Evolutionary conservation across 2,329 filamentous ascomycete species (phyloP).

Genomic region (Raffaelea ambrosiae): DNA sequence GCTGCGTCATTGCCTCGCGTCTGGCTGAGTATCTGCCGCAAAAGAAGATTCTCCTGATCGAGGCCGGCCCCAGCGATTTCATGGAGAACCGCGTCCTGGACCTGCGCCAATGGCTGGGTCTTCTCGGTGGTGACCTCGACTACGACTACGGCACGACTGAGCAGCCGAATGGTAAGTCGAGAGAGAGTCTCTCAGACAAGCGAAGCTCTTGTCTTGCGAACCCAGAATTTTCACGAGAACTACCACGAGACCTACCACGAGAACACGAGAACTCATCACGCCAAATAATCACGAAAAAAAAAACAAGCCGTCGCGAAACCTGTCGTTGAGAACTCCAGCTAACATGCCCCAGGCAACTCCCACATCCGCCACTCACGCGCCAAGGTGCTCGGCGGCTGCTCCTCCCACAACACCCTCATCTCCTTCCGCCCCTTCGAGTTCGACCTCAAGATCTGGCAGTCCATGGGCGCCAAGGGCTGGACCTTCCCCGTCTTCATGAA

Average conservation of each 20-base stretch:
- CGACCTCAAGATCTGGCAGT: constrained; percentile 78
- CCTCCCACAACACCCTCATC: constrained; percentile 88
- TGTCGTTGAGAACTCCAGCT: no score
- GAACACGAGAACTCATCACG: no score
- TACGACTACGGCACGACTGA: constrained; percentile 87
- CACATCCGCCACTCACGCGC: constrained; percentile 86
- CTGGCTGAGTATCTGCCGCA: constrained; percentile 69
- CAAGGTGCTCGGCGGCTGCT: constrained; percentile 88
- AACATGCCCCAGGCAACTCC: constrained; percentile 64
- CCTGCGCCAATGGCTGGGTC: constrained; percentile 75
- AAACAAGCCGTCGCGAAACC: no score
- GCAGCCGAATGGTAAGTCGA: constrained; percentile 61
- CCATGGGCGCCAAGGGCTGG: constrained; percentile 76
- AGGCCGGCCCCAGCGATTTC: constrained; percentile 83
- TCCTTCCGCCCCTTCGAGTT: constrained; percentile 88
- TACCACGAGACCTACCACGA: no score
- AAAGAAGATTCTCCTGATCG: constrained; percentile 74
- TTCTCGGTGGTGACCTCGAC: constrained; percentile 81
- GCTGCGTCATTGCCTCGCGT: constrained; percentile 74
- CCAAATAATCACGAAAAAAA: no score
- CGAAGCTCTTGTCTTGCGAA: no score
- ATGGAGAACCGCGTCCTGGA: constrained; percentile 81
- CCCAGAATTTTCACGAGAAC: no score
- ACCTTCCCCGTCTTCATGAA: constrained; percentile 77
- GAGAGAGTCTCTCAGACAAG: no score